Evolutionary conservation across 2,329 filamentous ascomycete genomes (phyloP).

Genomic region (Trichoderma pleuroti): DNA sequence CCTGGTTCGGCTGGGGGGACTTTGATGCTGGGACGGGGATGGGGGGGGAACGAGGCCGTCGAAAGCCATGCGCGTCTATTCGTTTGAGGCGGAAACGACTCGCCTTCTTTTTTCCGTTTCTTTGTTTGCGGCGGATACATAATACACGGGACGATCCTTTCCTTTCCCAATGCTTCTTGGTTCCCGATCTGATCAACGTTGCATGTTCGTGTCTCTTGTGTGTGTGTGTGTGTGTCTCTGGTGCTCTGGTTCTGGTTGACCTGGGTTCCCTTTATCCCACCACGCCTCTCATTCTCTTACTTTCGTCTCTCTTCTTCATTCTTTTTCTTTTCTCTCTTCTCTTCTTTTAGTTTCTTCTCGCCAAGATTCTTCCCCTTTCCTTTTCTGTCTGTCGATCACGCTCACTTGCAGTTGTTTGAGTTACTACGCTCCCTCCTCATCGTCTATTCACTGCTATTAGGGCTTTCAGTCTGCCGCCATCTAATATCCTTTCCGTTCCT

Average conservation of each 20-base stretch:
- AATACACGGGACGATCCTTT: constrained; percentile 22
- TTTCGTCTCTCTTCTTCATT: constrained; percentile 19
- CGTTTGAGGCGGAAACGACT: background rate
- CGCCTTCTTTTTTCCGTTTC: background rate
- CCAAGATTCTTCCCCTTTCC: constrained; percentile 1
- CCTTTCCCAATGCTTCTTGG: constrained; percentile 19
- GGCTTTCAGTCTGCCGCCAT: background rate
- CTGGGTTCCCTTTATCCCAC: constrained; percentile 10
- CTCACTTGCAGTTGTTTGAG: constrained; percentile 19
- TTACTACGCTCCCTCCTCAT: constrained; percentile 2
- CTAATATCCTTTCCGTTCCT: background rate
- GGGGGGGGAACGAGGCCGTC: background rate
- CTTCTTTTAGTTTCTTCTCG: constrained; percentile 19
- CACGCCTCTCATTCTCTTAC: constrained; percentile 12
- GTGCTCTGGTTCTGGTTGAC: constrained; percentile 12
- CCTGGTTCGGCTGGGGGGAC: background rate
- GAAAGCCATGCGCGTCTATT: background rate
- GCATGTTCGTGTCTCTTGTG: constrained; percentile 20
- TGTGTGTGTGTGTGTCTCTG: constrained; percentile 16
- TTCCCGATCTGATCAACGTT: constrained; percentile 16
- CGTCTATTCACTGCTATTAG: background rate
- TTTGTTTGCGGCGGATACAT: background rate
- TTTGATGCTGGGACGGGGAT: background rate
- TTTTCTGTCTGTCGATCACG: constrained; percentile 19
- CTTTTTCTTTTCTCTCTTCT: constrained; percentile 20